Conservation (phyloP, 1,284 basidiomycete genomes). For the Prillingera fragicola region DNA sequence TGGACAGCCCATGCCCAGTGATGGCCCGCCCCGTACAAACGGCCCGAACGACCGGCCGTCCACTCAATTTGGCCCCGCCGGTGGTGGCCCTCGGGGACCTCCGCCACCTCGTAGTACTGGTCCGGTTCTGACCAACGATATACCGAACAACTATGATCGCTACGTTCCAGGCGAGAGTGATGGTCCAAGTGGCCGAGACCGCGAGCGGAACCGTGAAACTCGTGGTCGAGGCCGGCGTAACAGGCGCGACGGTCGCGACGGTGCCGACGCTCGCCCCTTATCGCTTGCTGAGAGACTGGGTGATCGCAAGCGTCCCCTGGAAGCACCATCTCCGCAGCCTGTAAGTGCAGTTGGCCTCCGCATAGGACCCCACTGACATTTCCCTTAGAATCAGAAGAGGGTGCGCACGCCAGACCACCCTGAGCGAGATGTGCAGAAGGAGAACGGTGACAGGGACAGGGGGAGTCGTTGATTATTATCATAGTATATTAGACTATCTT, state of each 20-base stretch:
- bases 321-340: not conserved
- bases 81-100: not conserved
- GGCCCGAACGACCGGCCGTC: not conserved
- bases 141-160: conserved; percentile 1
- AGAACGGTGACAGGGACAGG: no score
- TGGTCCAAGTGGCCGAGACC: not conserved
- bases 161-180: not conserved
- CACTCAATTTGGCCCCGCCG: not conserved
- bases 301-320: conserved; percentile 1
- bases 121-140: not conserved
- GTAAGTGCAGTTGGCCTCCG: not conserved
- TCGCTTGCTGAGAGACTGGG: no score
- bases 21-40: not conserved
- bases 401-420: no score
- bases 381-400: no score
- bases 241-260: no score
- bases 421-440: no score
- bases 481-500: no score
- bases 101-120: no score
- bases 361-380: no score
- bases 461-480: no score
- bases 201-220: not conserved
- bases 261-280: no score
- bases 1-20: not conserved
- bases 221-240: not conserved